Percentiles rank a stretch among this genome's conserved stretches.
Evolutionary conservation across 345 rosid species (phyloP).

Genomic region (Theobroma cacao): DNA sequence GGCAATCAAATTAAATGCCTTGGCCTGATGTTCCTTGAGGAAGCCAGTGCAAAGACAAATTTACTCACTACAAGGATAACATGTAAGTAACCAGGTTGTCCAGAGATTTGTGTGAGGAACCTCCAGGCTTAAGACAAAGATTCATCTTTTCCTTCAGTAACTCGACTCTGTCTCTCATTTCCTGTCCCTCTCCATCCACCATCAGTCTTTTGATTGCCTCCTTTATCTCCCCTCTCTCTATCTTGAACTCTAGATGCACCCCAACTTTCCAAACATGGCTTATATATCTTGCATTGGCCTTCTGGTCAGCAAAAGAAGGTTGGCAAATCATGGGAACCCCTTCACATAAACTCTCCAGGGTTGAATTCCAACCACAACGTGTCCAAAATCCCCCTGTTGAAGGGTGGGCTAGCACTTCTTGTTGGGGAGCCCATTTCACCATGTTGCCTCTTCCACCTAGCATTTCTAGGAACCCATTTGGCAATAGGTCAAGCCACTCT

Average conservation of each 20-base stretch:
- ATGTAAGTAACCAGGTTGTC: constrained; percentile 36
- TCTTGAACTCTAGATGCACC: constrained; percentile 30
- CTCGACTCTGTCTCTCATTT: constrained; percentile 30
- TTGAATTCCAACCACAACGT: constrained; percentile 73
- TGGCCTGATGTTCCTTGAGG: too few relatives aligned
- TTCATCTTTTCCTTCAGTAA: constrained; percentile 35
- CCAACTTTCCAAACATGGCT: constrained; percentile 60
- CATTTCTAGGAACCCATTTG: constrained; percentile 41
- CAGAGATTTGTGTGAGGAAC: constrained; percentile 36
- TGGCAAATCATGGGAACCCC: constrained; percentile 81
- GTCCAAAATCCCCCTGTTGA: constrained; percentile 65
- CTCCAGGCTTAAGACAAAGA: constrained; percentile 32
- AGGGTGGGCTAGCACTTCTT: constrained; percentile 50
- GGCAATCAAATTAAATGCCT: not conserved
- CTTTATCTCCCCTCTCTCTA: constrained; percentile 42
- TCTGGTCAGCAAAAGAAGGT: constrained; percentile 63
- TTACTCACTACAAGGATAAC: constrained; percentile 14
- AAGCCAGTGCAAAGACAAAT: not conserved
- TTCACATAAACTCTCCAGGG: constrained; percentile 56
- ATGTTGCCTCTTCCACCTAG: constrained; percentile 40
- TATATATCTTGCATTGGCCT: constrained; percentile 44
- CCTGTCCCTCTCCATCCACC: constrained; percentile 35
- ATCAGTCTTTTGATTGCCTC: constrained; percentile 30
- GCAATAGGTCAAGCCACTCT: constrained; percentile 38
- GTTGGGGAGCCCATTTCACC: constrained; percentile 76